These are phyloP conservation scores for Eustoma russellianum DNA, from an alignment of 257 asterid genomes.

Conservation along the genomic window DNA sequence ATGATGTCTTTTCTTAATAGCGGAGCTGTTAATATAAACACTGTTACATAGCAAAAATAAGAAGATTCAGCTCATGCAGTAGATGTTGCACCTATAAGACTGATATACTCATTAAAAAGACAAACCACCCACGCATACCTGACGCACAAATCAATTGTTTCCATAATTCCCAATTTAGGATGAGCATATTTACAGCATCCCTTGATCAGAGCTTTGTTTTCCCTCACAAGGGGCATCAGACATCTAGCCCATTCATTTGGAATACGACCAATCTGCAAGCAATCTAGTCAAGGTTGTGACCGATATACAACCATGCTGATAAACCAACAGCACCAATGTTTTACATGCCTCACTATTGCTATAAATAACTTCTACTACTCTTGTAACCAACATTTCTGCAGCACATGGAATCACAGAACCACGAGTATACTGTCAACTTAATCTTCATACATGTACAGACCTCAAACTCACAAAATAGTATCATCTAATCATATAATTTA, in stretches of 20 bases:
- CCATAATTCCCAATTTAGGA: constrained; percentile 74
- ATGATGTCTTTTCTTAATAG: constrained; percentile 56
- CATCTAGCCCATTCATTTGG: constrained; percentile 97
- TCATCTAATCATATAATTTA: neutral
- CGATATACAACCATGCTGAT: neutral
- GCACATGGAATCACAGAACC: too few species aligned
- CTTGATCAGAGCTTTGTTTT: constrained; percentile 47
- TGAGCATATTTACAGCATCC: constrained; percentile 85
- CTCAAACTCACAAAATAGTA: too few species aligned
- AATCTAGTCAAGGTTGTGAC: neutral
- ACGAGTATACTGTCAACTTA: neutral
- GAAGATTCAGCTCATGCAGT: constrained; percentile 4
- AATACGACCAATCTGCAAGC: constrained; percentile 83
- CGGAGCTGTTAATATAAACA: constrained; percentile 66
- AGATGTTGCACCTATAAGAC: neutral
- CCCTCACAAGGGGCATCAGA: constrained; percentile 81
- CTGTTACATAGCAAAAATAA: constrained; percentile 36
- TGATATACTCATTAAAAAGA: neutral
- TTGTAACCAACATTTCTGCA: too few species aligned
- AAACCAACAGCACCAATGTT: neutral
- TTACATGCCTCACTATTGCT: neutral
- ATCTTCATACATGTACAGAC: too few species aligned
- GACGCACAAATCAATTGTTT: constrained; percentile 52
- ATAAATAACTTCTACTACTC: too few species aligned
- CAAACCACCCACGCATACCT: constrained; percentile 36